Base-by-base conservation (phyloP, 2,329 filamentous ascomycete species). In the Emydomyces testavorans region DNA sequence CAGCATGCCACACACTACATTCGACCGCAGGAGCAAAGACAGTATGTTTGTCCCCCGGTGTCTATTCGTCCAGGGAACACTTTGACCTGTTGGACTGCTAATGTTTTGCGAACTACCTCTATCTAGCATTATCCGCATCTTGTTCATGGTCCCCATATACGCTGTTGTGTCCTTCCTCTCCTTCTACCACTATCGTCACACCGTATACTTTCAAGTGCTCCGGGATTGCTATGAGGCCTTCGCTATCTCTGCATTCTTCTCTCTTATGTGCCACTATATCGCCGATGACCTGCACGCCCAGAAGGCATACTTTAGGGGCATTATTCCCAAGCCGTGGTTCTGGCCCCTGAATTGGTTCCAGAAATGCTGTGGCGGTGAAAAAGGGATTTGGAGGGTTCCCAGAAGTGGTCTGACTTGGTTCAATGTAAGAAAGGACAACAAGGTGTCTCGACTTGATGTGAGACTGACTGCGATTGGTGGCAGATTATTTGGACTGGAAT, bases 191-290 rank as follows among this genome's bases (percentile, higher is more conserved):
- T 90, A 92, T 70, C 77, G 75, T 62, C 77, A 88, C 58, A 79
- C 82, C 41, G 77, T 92, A 49, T 93, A 93, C 68, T 92, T 83
- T 62, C 76, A 85, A 59, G 80, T 92, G 45, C 70, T 90, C 36
- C 79, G 83, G 58, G 83, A 92, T 62, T 90, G 85, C 66, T 93
- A 93, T 64, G 87, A 93, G 68, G 85, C 87, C 8, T 90, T 93
- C 58, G 85, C 85, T 49, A 89, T 93, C 54, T 82, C 84, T 24
- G 85, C 83, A 54, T 94, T 93, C 71, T 93, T 93, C 66, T 79
- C 83, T 6, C 71, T 93, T 39, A 69, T 93, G 45, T 47, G 45
- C 18, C 59, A 86, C 60, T 92, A 92, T 64, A 74, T 87, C 52
- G 84, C 82, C 4, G 82, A 83, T 6, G 79, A 82, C 56, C 67